Evolutionary conservation across 805 yeast genomes (phyloP).

Genomic region (Zygosaccharomyces pseudorouxii): DNA sequence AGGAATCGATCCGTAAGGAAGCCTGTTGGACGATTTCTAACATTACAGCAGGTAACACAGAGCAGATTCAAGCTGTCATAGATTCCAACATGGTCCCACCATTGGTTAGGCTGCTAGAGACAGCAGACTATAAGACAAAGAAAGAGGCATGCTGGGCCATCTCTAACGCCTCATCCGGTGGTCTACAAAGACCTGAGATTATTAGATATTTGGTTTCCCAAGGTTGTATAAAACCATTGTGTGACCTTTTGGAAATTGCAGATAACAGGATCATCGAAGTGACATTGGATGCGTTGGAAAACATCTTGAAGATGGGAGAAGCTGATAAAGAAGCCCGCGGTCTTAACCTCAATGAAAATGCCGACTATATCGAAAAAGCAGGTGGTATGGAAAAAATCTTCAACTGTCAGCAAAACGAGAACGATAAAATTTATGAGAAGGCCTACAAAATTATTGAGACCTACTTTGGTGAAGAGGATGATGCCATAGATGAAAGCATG

Average conservation of each 20-base stretch:
- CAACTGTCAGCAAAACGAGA: constrained; percentile 86
- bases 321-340: constrained; percentile 77
- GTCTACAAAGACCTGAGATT: constrained; percentile 85
- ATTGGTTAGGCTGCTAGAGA: constrained; percentile 68
- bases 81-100: constrained; percentile 93
- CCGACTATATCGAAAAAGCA: constrained; percentile 91
- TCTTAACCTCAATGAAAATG: constrained; percentile 71
- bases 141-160: constrained; percentile 99
- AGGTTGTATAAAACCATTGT: constrained; percentile 95
- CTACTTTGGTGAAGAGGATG: constrained; percentile 83
- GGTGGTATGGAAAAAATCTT: constrained; percentile 97
- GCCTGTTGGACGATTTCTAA: constrained; percentile 99
- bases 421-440: constrained; percentile 87
- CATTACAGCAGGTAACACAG: constrained; percentile 94
- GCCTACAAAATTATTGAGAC: constrained; percentile 87
- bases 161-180: constrained; percentile 96
- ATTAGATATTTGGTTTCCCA: constrained; percentile 88
- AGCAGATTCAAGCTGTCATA: constrained; percentile 94
- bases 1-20: constrained; percentile 92
- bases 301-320: constrained; percentile 92
- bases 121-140: constrained; percentile 91
- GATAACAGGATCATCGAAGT: constrained; percentile 92
- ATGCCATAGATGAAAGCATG: constrained; percentile 65
- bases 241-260: constrained; percentile 83
- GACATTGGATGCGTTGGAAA: constrained; percentile 90